Evolutionary conservation across 2,329 filamentous ascomycete genomes (phyloP), one percentile per base, ranked within the genome.

Genomic region (Stachybotrys chlorohalonatus): DNA sequence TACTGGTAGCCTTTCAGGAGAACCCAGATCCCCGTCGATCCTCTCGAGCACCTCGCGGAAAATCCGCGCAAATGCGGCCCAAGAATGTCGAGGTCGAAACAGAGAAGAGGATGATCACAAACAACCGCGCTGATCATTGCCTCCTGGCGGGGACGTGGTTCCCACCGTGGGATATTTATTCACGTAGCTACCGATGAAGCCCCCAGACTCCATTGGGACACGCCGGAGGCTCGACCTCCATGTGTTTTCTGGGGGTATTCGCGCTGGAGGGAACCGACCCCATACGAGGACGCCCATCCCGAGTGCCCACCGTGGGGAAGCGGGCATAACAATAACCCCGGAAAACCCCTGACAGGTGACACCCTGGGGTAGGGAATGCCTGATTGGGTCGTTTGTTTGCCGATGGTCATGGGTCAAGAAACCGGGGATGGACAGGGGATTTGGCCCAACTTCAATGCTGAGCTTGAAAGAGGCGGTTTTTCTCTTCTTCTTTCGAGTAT

Each of bases 161-260:
- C 36, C 36, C 36, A 13, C 9, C 36, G 13, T 42, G 36, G 36
- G 36, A 42, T 42, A 42, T 42, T 42, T 42, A 42, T 42, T 42
- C 36, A 42, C 36, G 36, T 9, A 9, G 36, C 36, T 45, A 32
- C 45, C 36, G 50, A 42, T 5, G 5, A 15, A 39, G 50, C 16
- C 49, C 49, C 50, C 36, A 45, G 50, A 9, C 50, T 52, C 31
- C 13, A 52, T 52, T 30, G 32, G 50, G 50, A 52, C 31, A 52
- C 36, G 31, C 17, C 50, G 50, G 50, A 52, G 36, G 13, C 32
- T 52, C 30, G 31, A 7, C 50, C 50, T 52, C 50, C 50, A 52
- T 52, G 32, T 24, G 24, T 4, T 24, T 24, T 24, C 24, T 24
- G 24, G 24, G 24, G 24, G 24, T 24, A 24, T 24, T 24, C 24